Conservation (phyloP, 768 basidiomycete species). For the Mycena polygramma region DNA sequence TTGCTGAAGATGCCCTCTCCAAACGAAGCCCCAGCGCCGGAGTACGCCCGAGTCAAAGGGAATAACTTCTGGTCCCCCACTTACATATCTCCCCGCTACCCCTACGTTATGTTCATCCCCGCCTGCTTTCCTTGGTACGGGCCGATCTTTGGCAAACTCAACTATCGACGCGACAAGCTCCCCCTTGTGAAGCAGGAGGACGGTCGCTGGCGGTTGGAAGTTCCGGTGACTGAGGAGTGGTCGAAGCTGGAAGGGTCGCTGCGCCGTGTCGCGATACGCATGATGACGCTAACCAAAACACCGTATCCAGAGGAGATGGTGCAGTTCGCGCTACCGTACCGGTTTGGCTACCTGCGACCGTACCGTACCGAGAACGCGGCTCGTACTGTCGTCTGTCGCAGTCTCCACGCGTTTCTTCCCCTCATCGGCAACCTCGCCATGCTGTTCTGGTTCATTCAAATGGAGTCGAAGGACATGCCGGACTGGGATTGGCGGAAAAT, state of each 20-base stretch:
- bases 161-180: not conserved
- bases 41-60: not conserved
- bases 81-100: too few relatives aligned
- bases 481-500: conserved; percentile 21
- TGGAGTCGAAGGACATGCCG: too few relatives aligned
- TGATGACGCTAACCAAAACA: too few relatives aligned
- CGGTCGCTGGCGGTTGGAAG: not conserved
- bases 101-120: too few relatives aligned
- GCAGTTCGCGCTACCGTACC: too few relatives aligned
- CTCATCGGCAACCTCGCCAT: not conserved
- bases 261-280: too few relatives aligned
- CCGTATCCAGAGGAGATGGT: too few relatives aligned
- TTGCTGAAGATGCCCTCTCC: not conserved
- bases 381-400: not conserved
- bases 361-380: not conserved
- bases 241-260: not conserved
- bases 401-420: not conserved
- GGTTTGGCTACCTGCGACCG: not conserved
- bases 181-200: not conserved
- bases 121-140: too few relatives aligned
- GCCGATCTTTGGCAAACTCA: not conserved
- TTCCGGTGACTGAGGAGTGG: not conserved
- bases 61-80: too few relatives aligned
- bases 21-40: not conserved
- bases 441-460: not conserved